Conservation (phyloP, 2,329 filamentous ascomycete genomes). For the Coleophoma eucalyptorum region DNA sequence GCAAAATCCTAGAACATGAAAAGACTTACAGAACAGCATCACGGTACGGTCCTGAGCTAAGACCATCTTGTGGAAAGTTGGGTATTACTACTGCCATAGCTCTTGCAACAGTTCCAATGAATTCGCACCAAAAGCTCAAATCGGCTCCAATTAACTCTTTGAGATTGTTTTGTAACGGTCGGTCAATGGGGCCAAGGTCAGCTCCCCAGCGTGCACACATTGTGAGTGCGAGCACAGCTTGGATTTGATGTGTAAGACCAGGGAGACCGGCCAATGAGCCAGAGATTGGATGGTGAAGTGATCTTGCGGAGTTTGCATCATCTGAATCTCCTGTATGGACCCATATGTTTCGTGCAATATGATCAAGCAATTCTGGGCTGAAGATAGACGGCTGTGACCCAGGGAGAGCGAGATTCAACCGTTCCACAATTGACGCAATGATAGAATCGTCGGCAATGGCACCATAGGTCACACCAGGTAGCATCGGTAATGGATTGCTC, state of each 20-base stretch:
- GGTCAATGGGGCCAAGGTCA: constrained; percentile 46
- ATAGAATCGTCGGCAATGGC: constrained; percentile 32
- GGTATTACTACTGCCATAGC: constrained; percentile 14
- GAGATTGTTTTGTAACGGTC: constrained; percentile 15
- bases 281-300: constrained; percentile 68
- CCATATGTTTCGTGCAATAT: constrained; percentile 49
- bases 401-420: constrained; percentile 13
- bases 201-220: constrained; percentile 73
- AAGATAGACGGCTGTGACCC: constrained; percentile 31
- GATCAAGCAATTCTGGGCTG: constrained; percentile 37
- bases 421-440: constrained; percentile 24
- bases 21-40: not conserved
- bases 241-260: constrained; percentile 68
- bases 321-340: constrained; percentile 41
- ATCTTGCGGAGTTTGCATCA: constrained; percentile 58
- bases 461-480: constrained; percentile 17
- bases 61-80: constrained; percentile 5
- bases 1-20: too few species aligned
- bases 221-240: constrained; percentile 68
- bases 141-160: constrained; percentile 19
- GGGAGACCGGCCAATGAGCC: constrained; percentile 62
- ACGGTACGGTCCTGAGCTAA: not conserved
- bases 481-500: constrained; percentile 56
- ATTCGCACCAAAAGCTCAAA: constrained; percentile 25
- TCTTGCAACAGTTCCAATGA: constrained; percentile 19